Evolutionary conservation across 495 filamentous ascomycete species (phyloP).

Genomic region (Bryoglossum gracile): DNA sequence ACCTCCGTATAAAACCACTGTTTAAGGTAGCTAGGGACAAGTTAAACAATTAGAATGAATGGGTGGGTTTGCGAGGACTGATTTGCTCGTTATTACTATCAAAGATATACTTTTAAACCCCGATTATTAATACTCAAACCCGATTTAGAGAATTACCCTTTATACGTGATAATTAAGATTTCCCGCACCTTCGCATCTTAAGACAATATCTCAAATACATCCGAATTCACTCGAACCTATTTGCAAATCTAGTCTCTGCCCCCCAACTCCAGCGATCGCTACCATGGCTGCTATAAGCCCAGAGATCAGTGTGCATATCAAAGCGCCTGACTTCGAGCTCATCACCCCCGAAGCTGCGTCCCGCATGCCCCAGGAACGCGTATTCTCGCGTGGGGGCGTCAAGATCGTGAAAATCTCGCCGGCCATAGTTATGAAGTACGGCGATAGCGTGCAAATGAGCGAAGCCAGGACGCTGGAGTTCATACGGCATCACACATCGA

Average conservation of each 20-base stretch:
- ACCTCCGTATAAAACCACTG: no score
- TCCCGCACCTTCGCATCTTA: background rate
- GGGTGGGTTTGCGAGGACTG: no score
- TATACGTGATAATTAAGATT: no score
- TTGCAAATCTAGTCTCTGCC: background rate
- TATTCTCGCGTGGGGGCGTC: background rate
- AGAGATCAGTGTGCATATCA: slow-evolving; percentile 1
- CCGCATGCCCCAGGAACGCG: background rate
- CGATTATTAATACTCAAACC: no score
- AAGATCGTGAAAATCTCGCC: slow-evolving; percentile 1
- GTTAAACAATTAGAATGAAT: no score
- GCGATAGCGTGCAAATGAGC: slow-evolving; percentile 1
- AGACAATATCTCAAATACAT: background rate
- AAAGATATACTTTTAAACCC: no score
- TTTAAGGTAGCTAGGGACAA: no score
- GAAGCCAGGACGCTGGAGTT: slow-evolving; percentile 1
- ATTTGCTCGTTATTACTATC: no score
- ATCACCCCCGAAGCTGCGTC: background rate
- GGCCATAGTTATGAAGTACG: background rate
- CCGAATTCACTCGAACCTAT: background rate
- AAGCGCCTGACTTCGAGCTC: slow-evolving; percentile 1
- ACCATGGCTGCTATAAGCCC: background rate
- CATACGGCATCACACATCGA: background rate
- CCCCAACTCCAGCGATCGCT: background rate
- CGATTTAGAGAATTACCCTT: no score